A percentile compares a stretch with the other conserved stretches of the same genome.
Conservation (phyloP, 164 flowering plant species). For the Protea cynaroides region DNA sequence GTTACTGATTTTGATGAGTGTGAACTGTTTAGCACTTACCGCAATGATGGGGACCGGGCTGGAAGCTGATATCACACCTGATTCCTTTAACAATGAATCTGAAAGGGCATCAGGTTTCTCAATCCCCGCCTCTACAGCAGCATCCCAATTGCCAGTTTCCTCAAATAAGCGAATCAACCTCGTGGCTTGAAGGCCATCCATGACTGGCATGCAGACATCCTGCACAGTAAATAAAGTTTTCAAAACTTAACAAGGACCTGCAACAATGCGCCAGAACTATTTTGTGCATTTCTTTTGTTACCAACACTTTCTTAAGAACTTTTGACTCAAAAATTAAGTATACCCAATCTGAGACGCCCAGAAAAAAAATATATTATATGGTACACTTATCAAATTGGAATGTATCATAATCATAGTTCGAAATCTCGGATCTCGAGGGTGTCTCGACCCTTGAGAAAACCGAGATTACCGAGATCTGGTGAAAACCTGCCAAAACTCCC, state of each 20-base stretch:
- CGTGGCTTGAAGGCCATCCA: conserved; percentile 97
- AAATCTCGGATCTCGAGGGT: no score
- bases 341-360: no score
- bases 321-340: no score
- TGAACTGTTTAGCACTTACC: conserved; percentile 31
- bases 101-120: conserved; percentile 22
- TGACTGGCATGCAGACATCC: conserved; percentile 98
- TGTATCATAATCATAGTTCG: no score
- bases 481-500: no score
- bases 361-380: no score
- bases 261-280: neutral
- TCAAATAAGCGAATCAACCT: conserved; percentile 82
- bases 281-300: no score
- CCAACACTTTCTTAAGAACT: no score
- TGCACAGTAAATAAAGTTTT: conserved; percentile 21
- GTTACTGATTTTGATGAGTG: neutral
- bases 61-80: conserved; percentile 13
- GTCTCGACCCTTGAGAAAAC: no score
- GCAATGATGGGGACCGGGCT: conserved; percentile 74
- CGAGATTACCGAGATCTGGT: no score
- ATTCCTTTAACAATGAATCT: conserved; percentile 21
- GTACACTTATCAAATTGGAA: no score
- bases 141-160: conserved; percentile 89
- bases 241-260: neutral
- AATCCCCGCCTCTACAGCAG: conserved; percentile 67